Percentiles rank a stretch among this genome's conserved stretches.
Conservation (phyloP, 75 land plant species). For the Sequoia sempervirens region DNA sequence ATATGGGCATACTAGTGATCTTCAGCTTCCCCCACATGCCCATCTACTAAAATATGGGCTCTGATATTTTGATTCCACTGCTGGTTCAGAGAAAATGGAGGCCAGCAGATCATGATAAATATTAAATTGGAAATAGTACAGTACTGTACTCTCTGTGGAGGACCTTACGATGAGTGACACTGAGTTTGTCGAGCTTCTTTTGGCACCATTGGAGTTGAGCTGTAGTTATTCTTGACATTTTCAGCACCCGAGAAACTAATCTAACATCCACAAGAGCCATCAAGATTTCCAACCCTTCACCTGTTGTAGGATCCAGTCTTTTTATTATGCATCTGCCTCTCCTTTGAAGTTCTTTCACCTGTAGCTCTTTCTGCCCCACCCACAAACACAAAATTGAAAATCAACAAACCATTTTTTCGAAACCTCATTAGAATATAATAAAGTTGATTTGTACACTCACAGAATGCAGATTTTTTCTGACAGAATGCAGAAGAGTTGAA, state of each 20-base stretch:
- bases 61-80: background rate
- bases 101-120: background rate
- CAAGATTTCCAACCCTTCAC: slow-evolving; percentile 14
- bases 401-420: background rate
- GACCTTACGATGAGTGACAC: slow-evolving; percentile 22
- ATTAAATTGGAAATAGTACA: slow-evolving; percentile 46
- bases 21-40: background rate
- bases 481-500: background rate
- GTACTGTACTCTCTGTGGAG: slow-evolving; percentile 40
- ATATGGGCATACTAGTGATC: too few species aligned
- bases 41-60: background rate
- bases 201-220: slow-evolving; percentile 67
- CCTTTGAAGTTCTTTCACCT: slow-evolving; percentile 38
- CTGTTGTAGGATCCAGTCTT: slow-evolving; percentile 33
- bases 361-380: slow-evolving; percentile 45
- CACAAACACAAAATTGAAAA: background rate
- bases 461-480: background rate
- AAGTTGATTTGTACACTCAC: background rate
- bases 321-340: slow-evolving; percentile 45
- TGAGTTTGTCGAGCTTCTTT: slow-evolving; percentile 33
- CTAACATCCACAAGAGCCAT: slow-evolving; percentile 49
- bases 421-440: background rate
- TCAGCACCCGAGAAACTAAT: slow-evolving; percentile 43
- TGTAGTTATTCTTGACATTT: slow-evolving; percentile 36
- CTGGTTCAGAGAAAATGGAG: background rate